Conservation (phyloP, 2,329 filamentous ascomycete species). For the Hortaea sp. region DNA sequence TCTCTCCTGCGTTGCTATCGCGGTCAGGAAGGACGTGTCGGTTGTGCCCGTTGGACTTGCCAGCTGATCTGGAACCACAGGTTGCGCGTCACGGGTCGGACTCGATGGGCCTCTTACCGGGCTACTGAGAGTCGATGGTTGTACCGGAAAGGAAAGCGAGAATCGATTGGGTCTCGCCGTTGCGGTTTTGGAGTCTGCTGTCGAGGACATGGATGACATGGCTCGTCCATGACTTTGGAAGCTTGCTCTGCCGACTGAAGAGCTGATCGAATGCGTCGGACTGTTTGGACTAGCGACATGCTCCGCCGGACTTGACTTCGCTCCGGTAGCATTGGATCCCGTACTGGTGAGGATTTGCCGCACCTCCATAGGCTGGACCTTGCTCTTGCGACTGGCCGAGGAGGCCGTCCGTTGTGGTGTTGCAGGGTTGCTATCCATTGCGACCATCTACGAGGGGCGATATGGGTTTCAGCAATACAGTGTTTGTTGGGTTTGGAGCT, state of each 20-base stretch:
- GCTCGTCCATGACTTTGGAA: slow-evolving; percentile 19
- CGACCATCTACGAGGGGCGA: background rate
- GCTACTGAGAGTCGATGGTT: slow-evolving; percentile 23
- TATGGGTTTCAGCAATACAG: no score
- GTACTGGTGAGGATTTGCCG: slow-evolving; percentile 3
- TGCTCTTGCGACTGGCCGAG: background rate
- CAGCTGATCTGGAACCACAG: slow-evolving; percentile 38
- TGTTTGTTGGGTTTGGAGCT: background rate
- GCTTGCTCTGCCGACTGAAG: slow-evolving; percentile 5
- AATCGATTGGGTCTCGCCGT: slow-evolving; percentile 31
- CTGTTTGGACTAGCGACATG: slow-evolving; percentile 7
- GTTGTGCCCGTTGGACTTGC: slow-evolving; percentile 25
- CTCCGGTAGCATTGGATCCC: slow-evolving; percentile 3
- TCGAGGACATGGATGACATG: slow-evolving; percentile 14
- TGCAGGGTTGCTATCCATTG: background rate
- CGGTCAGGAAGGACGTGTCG: slow-evolving; percentile 59
- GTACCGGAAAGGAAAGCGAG: slow-evolving; percentile 40
- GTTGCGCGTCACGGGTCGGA: slow-evolving; percentile 19
- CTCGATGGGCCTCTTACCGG: slow-evolving; percentile 24
- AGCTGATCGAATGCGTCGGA: slow-evolving; percentile 6
- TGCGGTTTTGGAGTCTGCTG: slow-evolving; percentile 9
- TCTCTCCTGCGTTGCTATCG: slow-evolving; percentile 85
- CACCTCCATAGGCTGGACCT: slow-evolving; percentile 7
- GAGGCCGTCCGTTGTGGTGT: background rate
- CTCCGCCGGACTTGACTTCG: slow-evolving; percentile 7